Base-by-base conservation (phyloP, 768 basidiomycete genomes). In the Suillus lakei region DNA sequence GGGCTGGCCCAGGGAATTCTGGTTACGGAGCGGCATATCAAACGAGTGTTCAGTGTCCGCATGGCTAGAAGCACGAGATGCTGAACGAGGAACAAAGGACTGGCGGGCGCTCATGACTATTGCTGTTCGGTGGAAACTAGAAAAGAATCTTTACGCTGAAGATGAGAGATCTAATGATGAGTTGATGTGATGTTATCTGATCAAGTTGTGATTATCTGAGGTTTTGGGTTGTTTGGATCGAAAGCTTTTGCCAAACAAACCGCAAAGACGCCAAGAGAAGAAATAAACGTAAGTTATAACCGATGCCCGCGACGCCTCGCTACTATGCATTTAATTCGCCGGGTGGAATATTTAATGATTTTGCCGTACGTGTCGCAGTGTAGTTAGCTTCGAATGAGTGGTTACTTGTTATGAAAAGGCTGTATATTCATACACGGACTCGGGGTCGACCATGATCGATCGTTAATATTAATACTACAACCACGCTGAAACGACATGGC, bases 211-310 rank as follows among this genome's bases (percentile, higher is more conserved):
- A 32, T 28, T 53, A 30, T 21, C 16, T 12, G 18, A 30, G 18
- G 1, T 38, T 58, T 30, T 41, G 41, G 26, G 3, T 59, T 59
- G 58, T 59, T 59, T 59, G 58, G 58, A 59, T 59, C 26, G 6
- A 59, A 59, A 36, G 58, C 58, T 59, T 41, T 59, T 59, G 58
- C 58, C 58, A 59, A 59, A 59, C 58, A 59, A 59, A 41, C 23
- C 26, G 38, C 36, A 30, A 53, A 53, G 5, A 18, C 9, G 16
- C 51, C 51, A 28, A 28, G 39, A 15, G 28, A 53, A 53, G 48
- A 50, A 15, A 50, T 26, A 26, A 50, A 28, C 50, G 30, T 32
- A 28, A 51, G 50, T 51, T 51, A 51, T 51, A 3, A 12, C 30
- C 53, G 53, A 54, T 54, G 12, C 21, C 12, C 21, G 32, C 18